phyloP scores from a whole-genome alignment of 805 yeast genomes.

The Wickerhamomyces tratensis region DNA sequence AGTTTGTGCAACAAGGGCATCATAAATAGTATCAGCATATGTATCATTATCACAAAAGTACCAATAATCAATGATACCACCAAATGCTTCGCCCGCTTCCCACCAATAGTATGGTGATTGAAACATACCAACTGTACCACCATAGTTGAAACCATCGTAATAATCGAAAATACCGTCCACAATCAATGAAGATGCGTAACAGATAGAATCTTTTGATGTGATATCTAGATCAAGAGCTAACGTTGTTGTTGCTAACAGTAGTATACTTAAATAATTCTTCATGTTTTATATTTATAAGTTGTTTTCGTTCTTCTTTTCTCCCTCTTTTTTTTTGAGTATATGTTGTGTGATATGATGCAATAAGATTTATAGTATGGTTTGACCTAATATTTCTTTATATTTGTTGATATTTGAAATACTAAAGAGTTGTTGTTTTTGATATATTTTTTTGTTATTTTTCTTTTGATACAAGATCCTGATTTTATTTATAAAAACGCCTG shows the following conservation, averaged over 20 bases:
- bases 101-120: conserved; percentile 78
- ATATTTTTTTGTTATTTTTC: too few relatives aligned
- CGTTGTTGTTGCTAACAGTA: conserved; percentile 1
- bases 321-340: too few relatives aligned
- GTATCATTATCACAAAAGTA: conserved; percentile 64
- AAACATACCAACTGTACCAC: conserved; percentile 47
- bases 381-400: too few relatives aligned
- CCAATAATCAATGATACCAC: conserved; percentile 60
- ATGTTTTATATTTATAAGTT: not conserved
- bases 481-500: too few relatives aligned
- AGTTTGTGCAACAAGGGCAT: conserved; percentile 41
- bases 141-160: conserved; percentile 49
- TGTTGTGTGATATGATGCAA: too few relatives aligned
- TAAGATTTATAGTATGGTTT: too few relatives aligned
- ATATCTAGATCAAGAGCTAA: conserved; percentile 30
- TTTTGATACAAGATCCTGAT: too few relatives aligned
- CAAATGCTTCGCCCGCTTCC: conserved; percentile 86
- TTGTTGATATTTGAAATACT: too few relatives aligned
- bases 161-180: conserved; percentile 61
- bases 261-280: not conserved
- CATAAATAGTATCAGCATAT: conserved; percentile 44
- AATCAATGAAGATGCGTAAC: conserved; percentile 46
- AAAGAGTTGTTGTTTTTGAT: too few relatives aligned
- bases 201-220: conserved; percentile 34
- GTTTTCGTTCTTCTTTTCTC: too few relatives aligned